A percentile compares a stretch with the other conserved stretches of the same genome.
These are phyloP conservation scores for Aegilops umbellulata DNA, from an alignment of 176 grass and related monocot species.

Conservation along the genomic window DNA sequence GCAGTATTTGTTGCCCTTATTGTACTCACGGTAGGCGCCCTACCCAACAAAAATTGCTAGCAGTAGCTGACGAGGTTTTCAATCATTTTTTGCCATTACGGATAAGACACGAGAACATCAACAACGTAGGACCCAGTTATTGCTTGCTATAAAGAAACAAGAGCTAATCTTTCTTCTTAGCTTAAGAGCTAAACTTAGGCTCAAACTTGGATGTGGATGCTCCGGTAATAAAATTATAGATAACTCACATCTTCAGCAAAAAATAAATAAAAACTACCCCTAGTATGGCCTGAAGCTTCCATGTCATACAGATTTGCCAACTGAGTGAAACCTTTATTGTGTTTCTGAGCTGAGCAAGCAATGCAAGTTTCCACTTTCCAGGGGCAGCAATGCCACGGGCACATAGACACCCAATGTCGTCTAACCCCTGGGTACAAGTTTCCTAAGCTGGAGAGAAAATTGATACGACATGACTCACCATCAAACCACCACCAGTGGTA, in stretches of 20 bases:
- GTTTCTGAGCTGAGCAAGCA: background rate
- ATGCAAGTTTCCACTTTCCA: background rate
- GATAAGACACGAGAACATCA: background rate
- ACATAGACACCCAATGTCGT: background rate
- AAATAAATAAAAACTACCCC: background rate
- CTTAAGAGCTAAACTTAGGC: background rate
- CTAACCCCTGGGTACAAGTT: background rate
- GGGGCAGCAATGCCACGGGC: background rate
- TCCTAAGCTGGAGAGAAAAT: background rate
- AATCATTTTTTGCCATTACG: constrained; percentile 15
- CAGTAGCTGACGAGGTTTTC: background rate
- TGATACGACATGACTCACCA: constrained; percentile 8
- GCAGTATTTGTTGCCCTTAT: constrained; percentile 12
- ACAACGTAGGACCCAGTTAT: background rate
- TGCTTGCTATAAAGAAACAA: constrained; percentile 16
- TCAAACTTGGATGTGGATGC: background rate
- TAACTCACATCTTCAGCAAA: background rate
- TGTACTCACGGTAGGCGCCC: constrained; percentile 9
- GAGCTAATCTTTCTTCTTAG: background rate
- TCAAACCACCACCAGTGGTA: background rate
- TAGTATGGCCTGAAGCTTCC: background rate
- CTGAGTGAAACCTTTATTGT: background rate
- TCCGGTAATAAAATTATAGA: background rate
- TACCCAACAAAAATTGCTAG: background rate
- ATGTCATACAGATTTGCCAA: background rate